Percentiles rank a stretch among this genome's conserved stretches.
Conservation (phyloP, 2,329 filamentous ascomycete genomes). For the Botrytis squamosa region DNA sequence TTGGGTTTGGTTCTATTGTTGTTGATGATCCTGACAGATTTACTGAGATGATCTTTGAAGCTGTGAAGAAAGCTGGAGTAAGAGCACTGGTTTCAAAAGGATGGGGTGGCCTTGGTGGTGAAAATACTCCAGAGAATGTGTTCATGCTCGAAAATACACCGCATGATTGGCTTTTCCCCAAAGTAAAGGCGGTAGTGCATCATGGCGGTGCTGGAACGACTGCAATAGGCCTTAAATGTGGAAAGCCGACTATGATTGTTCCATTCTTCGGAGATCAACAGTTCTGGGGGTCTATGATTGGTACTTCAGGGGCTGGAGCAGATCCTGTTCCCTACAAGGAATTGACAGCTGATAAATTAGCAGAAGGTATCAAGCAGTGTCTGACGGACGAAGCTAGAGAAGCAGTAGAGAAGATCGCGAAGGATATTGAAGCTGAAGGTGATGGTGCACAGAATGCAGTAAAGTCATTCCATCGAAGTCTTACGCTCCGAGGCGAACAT, state of each 20-base stretch:
- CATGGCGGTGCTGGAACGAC: slow-evolving; percentile 79
- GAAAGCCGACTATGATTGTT: slow-evolving; percentile 71
- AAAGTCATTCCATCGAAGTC: slow-evolving; percentile 60
- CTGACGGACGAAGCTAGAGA: slow-evolving; percentile 58
- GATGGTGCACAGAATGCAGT: slow-evolving; percentile 71
- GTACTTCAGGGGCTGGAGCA: slow-evolving; percentile 62
- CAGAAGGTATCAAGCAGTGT: slow-evolving; percentile 69
- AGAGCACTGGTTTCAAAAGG: slow-evolving; percentile 72
- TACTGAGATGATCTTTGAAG: slow-evolving; percentile 70
- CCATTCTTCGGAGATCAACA: slow-evolving; percentile 79
- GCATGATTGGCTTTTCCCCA: slow-evolving; percentile 75
- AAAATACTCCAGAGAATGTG: slow-evolving; percentile 59
- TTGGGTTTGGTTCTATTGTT: slow-evolving; percentile 75
- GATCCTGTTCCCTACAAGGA: slow-evolving; percentile 67
- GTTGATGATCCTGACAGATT: slow-evolving; percentile 69
- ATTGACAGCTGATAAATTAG: slow-evolving; percentile 61
- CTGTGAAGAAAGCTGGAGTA: slow-evolving; percentile 62
- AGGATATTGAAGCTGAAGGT: slow-evolving; percentile 59
- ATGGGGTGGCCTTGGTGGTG: slow-evolving; percentile 69
- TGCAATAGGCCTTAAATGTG: slow-evolving; percentile 70
- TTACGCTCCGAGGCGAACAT: slow-evolving; percentile 51
- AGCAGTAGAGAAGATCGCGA: slow-evolving; percentile 59
- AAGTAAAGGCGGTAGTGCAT: slow-evolving; percentile 65
- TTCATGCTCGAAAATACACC: slow-evolving; percentile 73
- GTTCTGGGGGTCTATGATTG: slow-evolving; percentile 74